These are phyloP conservation scores for Gonium pectorale DNA, from an alignment of 139 green algal genomes.

Conservation along the genomic window DNA sequence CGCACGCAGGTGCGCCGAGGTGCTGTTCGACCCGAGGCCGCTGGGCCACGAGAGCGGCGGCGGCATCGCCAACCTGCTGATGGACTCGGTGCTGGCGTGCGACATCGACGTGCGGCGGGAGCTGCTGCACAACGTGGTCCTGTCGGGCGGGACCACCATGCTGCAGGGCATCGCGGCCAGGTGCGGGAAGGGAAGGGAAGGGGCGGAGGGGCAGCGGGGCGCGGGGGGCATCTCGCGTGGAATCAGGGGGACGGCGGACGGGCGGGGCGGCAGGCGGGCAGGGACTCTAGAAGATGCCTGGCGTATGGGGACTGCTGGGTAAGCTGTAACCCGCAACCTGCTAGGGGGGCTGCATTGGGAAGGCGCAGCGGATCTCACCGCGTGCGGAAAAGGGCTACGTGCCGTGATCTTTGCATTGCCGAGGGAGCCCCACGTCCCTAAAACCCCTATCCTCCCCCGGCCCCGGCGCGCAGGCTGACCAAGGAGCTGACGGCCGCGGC, in stretches of 20 bases:
- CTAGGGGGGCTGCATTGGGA: too few relatives aligned
- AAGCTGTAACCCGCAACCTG: too few relatives aligned
- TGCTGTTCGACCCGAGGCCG: constrained; percentile 88
- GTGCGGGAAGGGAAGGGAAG: constrained; percentile 11
- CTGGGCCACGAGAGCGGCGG: constrained; percentile 59
- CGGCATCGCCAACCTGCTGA: constrained; percentile 88
- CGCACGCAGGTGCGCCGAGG: constrained; percentile 82
- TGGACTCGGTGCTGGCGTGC: constrained; percentile 93
- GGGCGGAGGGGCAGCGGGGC: too few relatives aligned
- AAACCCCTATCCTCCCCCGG: background rate
- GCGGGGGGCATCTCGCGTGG: too few relatives aligned
- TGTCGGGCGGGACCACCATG: constrained; percentile 94
- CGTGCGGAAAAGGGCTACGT: too few relatives aligned
- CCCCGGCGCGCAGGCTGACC: constrained; percentile 62
- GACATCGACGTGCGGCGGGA: constrained; percentile 95
- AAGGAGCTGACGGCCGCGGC: constrained; percentile 87
- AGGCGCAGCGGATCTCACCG: too few relatives aligned
- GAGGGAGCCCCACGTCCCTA: too few relatives aligned
- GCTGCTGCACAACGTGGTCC: constrained; percentile 93
- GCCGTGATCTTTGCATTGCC: too few relatives aligned
- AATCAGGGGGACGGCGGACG: too few relatives aligned
- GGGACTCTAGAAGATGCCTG: too few relatives aligned
- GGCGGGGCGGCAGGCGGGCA: too few relatives aligned
- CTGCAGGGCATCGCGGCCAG: constrained; percentile 74
- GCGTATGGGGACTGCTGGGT: too few relatives aligned